phyloP scores from a whole-genome alignment of 2,329 filamentous ascomycete genomes.

The Incumbomyces lentus region DNA sequence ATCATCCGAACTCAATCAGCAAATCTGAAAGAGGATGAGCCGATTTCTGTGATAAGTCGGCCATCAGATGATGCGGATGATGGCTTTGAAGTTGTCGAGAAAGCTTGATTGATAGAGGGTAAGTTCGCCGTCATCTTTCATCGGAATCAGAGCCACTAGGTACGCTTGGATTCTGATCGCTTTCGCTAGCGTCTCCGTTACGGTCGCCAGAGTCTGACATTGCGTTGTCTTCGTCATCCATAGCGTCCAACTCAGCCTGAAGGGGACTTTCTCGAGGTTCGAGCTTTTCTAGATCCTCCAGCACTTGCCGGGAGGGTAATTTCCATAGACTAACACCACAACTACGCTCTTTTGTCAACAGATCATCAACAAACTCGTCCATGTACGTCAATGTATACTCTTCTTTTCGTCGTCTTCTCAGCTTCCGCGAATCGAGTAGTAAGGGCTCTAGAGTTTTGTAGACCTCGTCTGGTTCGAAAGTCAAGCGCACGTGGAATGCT shows the following conservation, averaged over 20 bases:
- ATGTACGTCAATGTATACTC: constrained; percentile 69
- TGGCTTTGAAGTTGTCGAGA: constrained; percentile 1
- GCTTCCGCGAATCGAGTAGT: constrained; percentile 70
- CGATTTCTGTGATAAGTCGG: not conserved
- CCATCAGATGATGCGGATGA: not conserved
- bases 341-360: constrained; percentile 77
- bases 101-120: constrained; percentile 1
- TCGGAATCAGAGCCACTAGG: constrained; percentile 11
- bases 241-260: constrained; percentile 50
- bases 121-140: constrained; percentile 11
- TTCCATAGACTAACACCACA: constrained; percentile 91
- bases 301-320: constrained; percentile 65
- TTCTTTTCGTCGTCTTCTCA: constrained; percentile 64
- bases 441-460: constrained; percentile 72
- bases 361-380: constrained; percentile 88
- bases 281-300: constrained; percentile 82
- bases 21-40: not conserved
- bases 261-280: constrained; percentile 78
- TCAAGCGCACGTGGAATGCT: constrained; percentile 85
- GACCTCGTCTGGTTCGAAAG: constrained; percentile 70
- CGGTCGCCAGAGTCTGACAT: constrained; percentile 12
- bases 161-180: constrained; percentile 5
- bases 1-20: constrained; percentile 16
- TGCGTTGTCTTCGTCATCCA: constrained; percentile 27
- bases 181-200: constrained; percentile 11